Evolutionary conservation across 2,329 filamentous ascomycete genomes (phyloP).

Genomic region (Aspergillus ochraceoroseus): DNA sequence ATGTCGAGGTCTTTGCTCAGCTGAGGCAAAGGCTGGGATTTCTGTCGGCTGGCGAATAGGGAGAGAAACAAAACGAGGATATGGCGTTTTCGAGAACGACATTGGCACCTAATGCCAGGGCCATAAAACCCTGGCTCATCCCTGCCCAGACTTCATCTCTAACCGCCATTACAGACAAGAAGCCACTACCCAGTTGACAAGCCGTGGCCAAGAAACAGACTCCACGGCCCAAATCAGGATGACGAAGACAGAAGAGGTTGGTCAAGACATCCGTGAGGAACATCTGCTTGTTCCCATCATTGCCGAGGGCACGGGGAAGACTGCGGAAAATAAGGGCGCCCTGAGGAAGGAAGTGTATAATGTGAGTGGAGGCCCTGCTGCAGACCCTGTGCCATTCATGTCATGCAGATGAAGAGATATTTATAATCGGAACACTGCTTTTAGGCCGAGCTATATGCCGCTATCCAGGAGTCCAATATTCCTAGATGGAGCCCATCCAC

Average conservation of each 20-base stretch:
- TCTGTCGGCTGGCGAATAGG: too few relatives aligned
- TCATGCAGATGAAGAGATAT: too few relatives aligned
- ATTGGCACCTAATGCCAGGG: too few relatives aligned
- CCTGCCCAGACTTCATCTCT: too few relatives aligned
- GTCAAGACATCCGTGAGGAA: background rate
- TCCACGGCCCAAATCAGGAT: background rate
- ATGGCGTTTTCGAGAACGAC: too few relatives aligned
- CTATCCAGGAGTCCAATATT: constrained; percentile 46
- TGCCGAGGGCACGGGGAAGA: constrained; percentile 18
- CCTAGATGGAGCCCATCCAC: constrained; percentile 28
- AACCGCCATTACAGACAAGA: too few relatives aligned
- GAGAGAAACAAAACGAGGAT: too few relatives aligned
- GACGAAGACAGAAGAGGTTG: background rate
- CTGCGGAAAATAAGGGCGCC: constrained; percentile 28
- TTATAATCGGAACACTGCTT: background rate
- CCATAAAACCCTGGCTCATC: too few relatives aligned
- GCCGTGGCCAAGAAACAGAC: background rate
- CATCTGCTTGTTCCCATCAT: constrained; percentile 2
- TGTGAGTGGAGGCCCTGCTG: constrained; percentile 27
- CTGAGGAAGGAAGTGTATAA: constrained; percentile 44
- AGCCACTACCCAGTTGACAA: too few relatives aligned
- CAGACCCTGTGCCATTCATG: background rate
- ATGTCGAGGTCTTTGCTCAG: too few relatives aligned
- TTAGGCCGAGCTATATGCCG: constrained; percentile 49
- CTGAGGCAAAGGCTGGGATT: constrained; percentile 21